Evolutionary conservation across 345 rosid species (phyloP).

Genomic region (Fremontodendron californicum): DNA sequence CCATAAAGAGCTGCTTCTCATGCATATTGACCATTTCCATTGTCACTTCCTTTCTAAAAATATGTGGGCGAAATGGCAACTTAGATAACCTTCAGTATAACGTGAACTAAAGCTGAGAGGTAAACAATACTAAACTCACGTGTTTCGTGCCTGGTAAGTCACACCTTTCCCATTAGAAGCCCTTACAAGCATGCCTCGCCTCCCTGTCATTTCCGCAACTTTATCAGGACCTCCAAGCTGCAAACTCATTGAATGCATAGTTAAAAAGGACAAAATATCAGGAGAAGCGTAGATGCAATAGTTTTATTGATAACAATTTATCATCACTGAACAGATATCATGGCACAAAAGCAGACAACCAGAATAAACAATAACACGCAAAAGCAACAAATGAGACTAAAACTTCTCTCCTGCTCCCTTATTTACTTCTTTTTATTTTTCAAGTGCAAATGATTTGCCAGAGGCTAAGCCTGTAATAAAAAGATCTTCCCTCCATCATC

Average conservation of each 20-base stretch:
- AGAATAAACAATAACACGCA: background rate
- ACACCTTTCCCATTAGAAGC: constrained; percentile 94
- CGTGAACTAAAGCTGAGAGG: background rate
- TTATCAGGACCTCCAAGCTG: constrained; percentile 99
- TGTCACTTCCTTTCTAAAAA: constrained; percentile 77
- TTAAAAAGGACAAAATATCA: constrained; percentile 19
- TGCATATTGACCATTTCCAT: constrained; percentile 99
- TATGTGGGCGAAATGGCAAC: constrained; percentile 18
- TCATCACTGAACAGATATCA: background rate
- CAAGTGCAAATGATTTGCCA: background rate
- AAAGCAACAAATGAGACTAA: background rate
- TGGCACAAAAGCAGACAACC: background rate
- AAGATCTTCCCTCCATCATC: background rate
- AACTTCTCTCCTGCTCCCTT: background rate
- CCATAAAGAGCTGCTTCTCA: constrained; percentile 97
- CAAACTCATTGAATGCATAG: constrained; percentile 18
- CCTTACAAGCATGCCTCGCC: constrained; percentile 99
- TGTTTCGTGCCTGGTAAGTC: constrained; percentile 92
- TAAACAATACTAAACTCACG: constrained; percentile 46
- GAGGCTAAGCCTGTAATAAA: background rate
- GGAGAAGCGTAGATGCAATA: background rate
- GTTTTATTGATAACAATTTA: background rate
- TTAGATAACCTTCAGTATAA: constrained; percentile 19
- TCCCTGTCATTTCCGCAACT: constrained; percentile 97
- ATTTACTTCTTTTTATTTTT: background rate